Evolutionary conservation across 2,329 filamentous ascomycete species (phyloP), one percentile per base, ranked within the genome.

Genomic region (Emergomyces orientalis): DNA sequence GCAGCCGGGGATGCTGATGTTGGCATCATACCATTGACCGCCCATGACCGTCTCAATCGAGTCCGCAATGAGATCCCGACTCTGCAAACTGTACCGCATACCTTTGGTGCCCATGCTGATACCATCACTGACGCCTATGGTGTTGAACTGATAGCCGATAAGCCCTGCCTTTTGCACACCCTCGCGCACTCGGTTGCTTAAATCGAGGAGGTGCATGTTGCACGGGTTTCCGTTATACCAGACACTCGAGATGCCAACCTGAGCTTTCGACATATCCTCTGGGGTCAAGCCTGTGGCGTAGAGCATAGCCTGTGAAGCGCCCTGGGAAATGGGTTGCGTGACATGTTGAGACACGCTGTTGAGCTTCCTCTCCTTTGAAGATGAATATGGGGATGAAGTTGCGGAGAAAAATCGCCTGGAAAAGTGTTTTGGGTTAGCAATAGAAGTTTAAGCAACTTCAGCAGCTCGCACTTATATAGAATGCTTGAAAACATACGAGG

Each of bases 31-130:
- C 91, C 92, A 97, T 79, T 99, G 94, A 19, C 91, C 94, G 69
- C 91, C 88, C 92, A 97, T 99, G 71, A 99, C 94, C 5, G 94
- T 97, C 83, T 99, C 94, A 72, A 99, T 96, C 65, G 90, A 95
- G 79, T 99, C 94, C 71, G 94, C 94, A 71, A 99, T 99, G 71
- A 99, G 85, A 77, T 99, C 94, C 75, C 94, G 85, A 69, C 90
- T 96, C 80, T 97, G 94, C 60, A 97, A 82, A 62, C 89, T 94
- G 79, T 91, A 97, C 66, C 93, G 85, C 94, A 99, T 99, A 70
- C 95, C 94, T 43, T 88, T 90, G 57, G 94, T 99, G 60, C 94
- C 94, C 94, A 99, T 99, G 70, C 91, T 96, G 71, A 99, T 99
- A 64, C 86, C 94, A 75, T 99, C 94, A 67, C 91, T 96, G 68